These are phyloP conservation scores for Pestalotiopsis sp. DNA, from an alignment of 2,329 filamentous ascomycete species.

Conservation along the genomic window DNA sequence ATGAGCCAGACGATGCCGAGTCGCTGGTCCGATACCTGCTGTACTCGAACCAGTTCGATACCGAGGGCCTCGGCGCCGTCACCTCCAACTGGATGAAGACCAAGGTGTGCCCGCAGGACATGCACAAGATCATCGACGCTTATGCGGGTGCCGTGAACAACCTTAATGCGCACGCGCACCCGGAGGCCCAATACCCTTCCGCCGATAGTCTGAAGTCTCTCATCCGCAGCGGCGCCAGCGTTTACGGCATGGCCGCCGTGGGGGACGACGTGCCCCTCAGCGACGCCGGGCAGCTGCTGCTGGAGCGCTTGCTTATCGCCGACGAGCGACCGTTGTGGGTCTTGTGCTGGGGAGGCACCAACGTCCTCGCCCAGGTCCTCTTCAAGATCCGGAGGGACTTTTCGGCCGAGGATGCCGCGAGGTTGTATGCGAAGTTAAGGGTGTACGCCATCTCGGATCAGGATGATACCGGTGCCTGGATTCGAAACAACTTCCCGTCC, in stretches of 20 bases:
- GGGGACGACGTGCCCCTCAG: constrained; percentile 32
- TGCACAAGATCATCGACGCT: constrained; percentile 44
- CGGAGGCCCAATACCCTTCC: constrained; percentile 42
- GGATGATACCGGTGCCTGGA: constrained; percentile 9
- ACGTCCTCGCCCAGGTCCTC: constrained; percentile 52
- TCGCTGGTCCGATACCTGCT: constrained; percentile 37
- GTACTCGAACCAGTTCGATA: constrained; percentile 41
- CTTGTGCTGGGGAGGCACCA: constrained; percentile 55
- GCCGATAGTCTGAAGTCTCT: constrained; percentile 36
- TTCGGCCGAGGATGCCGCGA: constrained; percentile 32
- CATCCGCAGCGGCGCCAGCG: constrained; percentile 39
- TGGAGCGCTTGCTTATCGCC: constrained; percentile 26
- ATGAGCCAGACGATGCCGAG: constrained; percentile 39
- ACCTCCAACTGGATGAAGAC: constrained; percentile 48
- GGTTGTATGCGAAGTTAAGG: constrained; percentile 25
- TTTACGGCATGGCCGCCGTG: constrained; percentile 37
- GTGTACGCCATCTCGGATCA: constrained; percentile 10
- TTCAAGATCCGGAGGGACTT: constrained; percentile 36
- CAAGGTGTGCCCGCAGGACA: constrained; percentile 42
- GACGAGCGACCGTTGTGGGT: constrained; percentile 50
- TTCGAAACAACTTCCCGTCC: constrained; percentile 1
- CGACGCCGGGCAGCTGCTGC: constrained; percentile 45
- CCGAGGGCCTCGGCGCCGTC: constrained; percentile 34
- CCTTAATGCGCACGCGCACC: constrained; percentile 49
- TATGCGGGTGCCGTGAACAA: constrained; percentile 47